Conservation (phyloP, 805 yeast species). For the Sugiyamaella chiloensis region DNA sequence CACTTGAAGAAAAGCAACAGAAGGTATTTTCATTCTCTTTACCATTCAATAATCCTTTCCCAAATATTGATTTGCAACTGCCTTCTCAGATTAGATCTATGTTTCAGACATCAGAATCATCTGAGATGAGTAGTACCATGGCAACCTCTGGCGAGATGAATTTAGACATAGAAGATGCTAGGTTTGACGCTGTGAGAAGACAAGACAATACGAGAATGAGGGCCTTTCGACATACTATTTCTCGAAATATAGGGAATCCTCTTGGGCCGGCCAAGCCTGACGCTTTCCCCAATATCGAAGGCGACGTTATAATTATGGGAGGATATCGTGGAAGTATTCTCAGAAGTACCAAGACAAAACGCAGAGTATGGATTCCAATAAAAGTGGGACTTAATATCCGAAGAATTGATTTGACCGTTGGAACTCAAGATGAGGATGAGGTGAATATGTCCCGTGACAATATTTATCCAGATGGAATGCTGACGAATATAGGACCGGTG, state of each 20-base stretch:
- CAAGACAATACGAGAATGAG: slow-evolving; percentile 64
- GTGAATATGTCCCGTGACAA: slow-evolving; percentile 43
- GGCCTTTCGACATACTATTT: slow-evolving; percentile 65
- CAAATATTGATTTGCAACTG: slow-evolving; percentile 30
- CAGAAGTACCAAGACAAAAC: slow-evolving; percentile 58
- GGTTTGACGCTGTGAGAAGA: slow-evolving; percentile 48
- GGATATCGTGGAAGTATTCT: slow-evolving; percentile 85
- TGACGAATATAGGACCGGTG: slow-evolving; percentile 82
- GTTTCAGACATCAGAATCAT: slow-evolving; percentile 8
- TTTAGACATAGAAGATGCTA: slow-evolving; percentile 44
- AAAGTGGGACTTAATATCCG: slow-evolving; percentile 78
- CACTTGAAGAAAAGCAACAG: background rate
- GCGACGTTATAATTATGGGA: slow-evolving; percentile 78
- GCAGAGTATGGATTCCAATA: slow-evolving; percentile 80
- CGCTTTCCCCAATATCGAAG: slow-evolving; percentile 49
- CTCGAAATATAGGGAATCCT: slow-evolving; percentile 43
- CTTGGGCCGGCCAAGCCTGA: slow-evolving; percentile 22
- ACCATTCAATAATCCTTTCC: slow-evolving; percentile 52
- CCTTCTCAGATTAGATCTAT: slow-evolving; percentile 18
- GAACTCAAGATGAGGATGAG: slow-evolving; percentile 74
- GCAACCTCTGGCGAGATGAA: background rate
- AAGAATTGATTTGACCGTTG: slow-evolving; percentile 66
- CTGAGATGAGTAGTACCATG: too few species aligned
- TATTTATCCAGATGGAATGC: slow-evolving; percentile 70
- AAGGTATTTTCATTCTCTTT: slow-evolving; percentile 43